Percentiles rank a stretch among this genome's conserved stretches.
These are phyloP conservation scores for Chiua sp. DNA, from an alignment of 1,284 basidiomycete species.

Conservation along the genomic window DNA sequence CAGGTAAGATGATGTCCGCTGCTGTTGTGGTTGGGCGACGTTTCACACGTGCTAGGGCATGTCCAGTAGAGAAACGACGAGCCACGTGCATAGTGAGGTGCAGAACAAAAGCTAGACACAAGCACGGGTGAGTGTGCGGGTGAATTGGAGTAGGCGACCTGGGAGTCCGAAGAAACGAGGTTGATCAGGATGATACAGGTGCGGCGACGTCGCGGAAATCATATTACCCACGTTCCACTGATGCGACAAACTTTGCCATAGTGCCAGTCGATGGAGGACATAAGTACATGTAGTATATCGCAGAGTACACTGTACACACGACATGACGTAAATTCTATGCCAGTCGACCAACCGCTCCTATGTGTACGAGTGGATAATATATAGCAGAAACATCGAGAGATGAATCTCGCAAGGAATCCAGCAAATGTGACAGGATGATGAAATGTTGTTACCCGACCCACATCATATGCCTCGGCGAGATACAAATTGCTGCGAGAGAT, in stretches of 20 bases:
- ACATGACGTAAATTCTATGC: neutral
- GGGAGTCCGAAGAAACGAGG: neutral
- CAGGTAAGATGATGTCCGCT: too few species aligned
- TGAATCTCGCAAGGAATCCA: neutral
- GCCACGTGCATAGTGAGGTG: too few species aligned
- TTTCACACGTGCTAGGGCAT: too few species aligned
- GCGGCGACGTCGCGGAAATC: neutral
- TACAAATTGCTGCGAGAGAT: constrained; percentile 52
- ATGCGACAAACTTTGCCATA: neutral
- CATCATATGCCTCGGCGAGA: constrained; percentile 53
- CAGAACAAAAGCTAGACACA: too few species aligned
- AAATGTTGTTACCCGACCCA: neutral
- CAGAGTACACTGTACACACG: neutral
- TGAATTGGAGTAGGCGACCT: too few species aligned
- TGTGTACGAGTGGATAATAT: neutral
- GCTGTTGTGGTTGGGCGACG: too few species aligned
- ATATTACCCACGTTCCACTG: neutral
- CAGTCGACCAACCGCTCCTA: neutral
- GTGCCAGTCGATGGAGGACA: neutral
- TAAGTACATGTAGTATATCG: neutral
- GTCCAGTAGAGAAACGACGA: too few species aligned
- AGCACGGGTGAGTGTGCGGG: too few species aligned
- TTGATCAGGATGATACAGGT: neutral
- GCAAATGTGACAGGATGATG: neutral
- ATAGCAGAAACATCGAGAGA: neutral